These are phyloP conservation scores for Calocybe gambosa DNA, from an alignment of 1,284 basidiomycete genomes.

Conservation along the genomic window DNA sequence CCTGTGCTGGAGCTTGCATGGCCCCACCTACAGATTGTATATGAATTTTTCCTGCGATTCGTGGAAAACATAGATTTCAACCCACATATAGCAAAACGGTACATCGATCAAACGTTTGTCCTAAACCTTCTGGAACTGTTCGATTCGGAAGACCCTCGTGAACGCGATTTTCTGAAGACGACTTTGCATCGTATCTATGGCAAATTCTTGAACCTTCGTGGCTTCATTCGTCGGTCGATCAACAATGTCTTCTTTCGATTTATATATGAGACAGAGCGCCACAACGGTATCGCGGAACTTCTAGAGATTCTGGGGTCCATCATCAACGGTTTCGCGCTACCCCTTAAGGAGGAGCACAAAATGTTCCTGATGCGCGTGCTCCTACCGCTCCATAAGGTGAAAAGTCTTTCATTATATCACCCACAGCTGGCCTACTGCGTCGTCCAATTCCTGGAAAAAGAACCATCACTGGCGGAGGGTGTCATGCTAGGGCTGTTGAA, in stretches of 20 bases:
- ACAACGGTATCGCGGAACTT: slow-evolving; percentile 98
- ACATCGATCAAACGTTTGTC: slow-evolving; percentile 96
- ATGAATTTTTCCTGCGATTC: slow-evolving; percentile 99
- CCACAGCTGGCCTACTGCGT: slow-evolving; percentile 99
- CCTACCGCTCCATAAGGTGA: slow-evolving; percentile 96
- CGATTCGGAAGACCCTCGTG: slow-evolving; percentile 97
- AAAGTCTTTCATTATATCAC: slow-evolving; percentile 94
- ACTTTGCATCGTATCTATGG: slow-evolving; percentile 99
- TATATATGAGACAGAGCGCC: slow-evolving; percentile 97
- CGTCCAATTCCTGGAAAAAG: slow-evolving; percentile 99
- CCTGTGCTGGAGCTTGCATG: slow-evolving; percentile 98
- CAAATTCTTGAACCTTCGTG: slow-evolving; percentile 98
- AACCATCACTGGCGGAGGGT: slow-evolving; percentile 87
- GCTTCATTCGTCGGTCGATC: slow-evolving; percentile 98
- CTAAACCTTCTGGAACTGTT: slow-evolving; percentile 96
- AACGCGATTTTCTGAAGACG: slow-evolving; percentile 99
- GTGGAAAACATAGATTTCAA: slow-evolving; percentile 98
- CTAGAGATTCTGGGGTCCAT: slow-evolving; percentile 98
- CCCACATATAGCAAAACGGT: slow-evolving; percentile 95
- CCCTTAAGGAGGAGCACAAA: slow-evolving; percentile 99
- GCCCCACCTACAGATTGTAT: slow-evolving; percentile 99
- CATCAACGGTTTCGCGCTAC: slow-evolving; percentile 98
- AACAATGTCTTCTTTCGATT: slow-evolving; percentile 99
- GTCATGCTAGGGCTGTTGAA: slow-evolving; percentile 93
- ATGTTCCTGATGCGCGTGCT: slow-evolving; percentile 95